phyloP scores from a whole-genome alignment of 768 basidiomycete genomes.

The Kwoniella dejecticola region DNA sequence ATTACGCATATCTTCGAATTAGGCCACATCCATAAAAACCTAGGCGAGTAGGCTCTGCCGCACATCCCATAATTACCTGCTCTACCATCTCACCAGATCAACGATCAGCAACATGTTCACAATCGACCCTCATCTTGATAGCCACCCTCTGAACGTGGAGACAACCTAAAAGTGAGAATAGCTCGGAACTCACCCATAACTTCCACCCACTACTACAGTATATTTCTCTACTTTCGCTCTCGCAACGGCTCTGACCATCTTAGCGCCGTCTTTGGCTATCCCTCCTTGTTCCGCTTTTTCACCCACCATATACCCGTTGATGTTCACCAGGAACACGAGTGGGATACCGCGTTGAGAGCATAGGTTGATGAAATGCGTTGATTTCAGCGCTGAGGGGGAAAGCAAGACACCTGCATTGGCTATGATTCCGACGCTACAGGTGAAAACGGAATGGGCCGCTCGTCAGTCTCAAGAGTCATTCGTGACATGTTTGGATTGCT shows the following conservation, averaged over 20 bases:
- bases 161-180: no score
- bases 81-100: slow-evolving; percentile 21
- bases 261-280: slow-evolving; percentile 93
- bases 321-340: slow-evolving; percentile 89
- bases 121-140: no score
- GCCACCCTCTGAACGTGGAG: no score
- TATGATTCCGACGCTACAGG: slow-evolving; percentile 72
- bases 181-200: slow-evolving; percentile 64
- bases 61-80: slow-evolving; percentile 98
- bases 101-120: no score
- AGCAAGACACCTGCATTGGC: slow-evolving; percentile 95
- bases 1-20: slow-evolving; percentile 93
- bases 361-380: slow-evolving; percentile 91
- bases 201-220: slow-evolving; percentile 88
- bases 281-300: slow-evolving; percentile 92
- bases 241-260: slow-evolving; percentile 75
- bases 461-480: not conserved
- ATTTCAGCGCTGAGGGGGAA: slow-evolving; percentile 89
- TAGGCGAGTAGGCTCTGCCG: slow-evolving; percentile 87
- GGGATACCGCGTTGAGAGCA: slow-evolving; percentile 90
- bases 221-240: slow-evolving; percentile 93
- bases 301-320: slow-evolving; percentile 96
- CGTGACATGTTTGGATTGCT: no score
- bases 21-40: slow-evolving; percentile 99
- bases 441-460: no score